Evolutionary conservation across 2,329 filamentous ascomycete species (phyloP).

Genomic region (Colletotrichum sp.): DNA sequence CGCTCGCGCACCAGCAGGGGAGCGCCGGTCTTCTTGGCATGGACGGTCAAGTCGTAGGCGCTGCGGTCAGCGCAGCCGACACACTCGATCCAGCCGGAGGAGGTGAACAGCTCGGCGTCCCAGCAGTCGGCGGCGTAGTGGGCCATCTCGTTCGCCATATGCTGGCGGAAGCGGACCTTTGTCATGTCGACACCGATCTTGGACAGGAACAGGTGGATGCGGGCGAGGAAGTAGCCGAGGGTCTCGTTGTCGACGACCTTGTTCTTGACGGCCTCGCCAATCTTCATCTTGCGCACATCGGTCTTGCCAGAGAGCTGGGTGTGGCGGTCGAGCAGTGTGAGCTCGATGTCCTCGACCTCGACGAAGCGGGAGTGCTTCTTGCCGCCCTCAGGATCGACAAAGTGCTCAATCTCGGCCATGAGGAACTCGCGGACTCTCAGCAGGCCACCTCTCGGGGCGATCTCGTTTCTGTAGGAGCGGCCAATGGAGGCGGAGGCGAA

Average conservation of each 20-base stretch:
- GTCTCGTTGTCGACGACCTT: conserved; percentile 96
- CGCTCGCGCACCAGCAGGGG: conserved; percentile 85
- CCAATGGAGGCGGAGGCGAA: conserved; percentile 97
- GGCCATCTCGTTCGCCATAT: conserved; percentile 81
- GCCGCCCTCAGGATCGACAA: conserved; percentile 90
- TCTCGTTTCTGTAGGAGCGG: conserved; percentile 98
- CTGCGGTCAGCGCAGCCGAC: conserved; percentile 96
- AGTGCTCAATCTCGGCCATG: conserved; percentile 99
- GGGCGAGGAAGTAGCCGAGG: conserved; percentile 93
- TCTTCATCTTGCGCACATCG: conserved; percentile 71
- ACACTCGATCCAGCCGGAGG: conserved; percentile 97
- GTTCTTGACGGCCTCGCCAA: conserved; percentile 84
- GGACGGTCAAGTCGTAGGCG: conserved; percentile 91
- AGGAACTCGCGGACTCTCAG: conserved; percentile 95
- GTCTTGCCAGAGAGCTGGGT: conserved; percentile 90
- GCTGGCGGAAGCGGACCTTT: conserved; percentile 95
- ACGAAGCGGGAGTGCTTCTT: conserved; percentile 93
- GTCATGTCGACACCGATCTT: conserved; percentile 85
- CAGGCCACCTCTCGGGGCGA: conserved; percentile 89
- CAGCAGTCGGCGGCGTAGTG: conserved; percentile 98
- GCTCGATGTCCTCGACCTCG: conserved; percentile 82
- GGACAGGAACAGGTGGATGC: conserved; percentile 88
- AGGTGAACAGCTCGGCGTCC: conserved; percentile 93
- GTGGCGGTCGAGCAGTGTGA: conserved; percentile 83
- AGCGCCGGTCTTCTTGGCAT: conserved; percentile 90